These are phyloP conservation scores for Xylariaceae sp. DNA, from an alignment of 2,329 filamentous ascomycete species.

Conservation along the genomic window DNA sequence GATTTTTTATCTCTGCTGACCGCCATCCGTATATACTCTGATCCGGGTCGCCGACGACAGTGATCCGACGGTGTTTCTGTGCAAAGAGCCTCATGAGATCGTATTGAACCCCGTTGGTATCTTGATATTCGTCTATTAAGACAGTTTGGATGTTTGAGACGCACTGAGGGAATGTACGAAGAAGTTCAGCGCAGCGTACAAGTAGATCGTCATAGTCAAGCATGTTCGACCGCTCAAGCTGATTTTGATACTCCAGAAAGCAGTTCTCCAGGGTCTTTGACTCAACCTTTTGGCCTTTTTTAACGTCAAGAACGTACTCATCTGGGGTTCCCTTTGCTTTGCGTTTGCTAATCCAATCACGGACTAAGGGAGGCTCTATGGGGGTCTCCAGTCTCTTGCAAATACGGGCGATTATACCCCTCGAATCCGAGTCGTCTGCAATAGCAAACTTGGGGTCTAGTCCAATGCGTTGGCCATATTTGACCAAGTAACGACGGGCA, in stretches of 20 bases:
- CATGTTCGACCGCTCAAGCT: slow-evolving; percentile 71
- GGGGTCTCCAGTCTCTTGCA: slow-evolving; percentile 66
- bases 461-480: slow-evolving; percentile 81
- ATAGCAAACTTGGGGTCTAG: slow-evolving; percentile 83
- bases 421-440: slow-evolving; percentile 76
- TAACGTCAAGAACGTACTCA: slow-evolving; percentile 41
- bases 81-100: slow-evolving; percentile 89
- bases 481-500: slow-evolving; percentile 74
- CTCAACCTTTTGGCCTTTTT: slow-evolving; percentile 39
- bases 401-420: slow-evolving; percentile 75
- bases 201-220: slow-evolving; percentile 94
- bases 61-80: slow-evolving; percentile 68
- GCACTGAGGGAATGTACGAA: slow-evolving; percentile 69
- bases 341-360: slow-evolving; percentile 68
- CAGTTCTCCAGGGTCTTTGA: slow-evolving; percentile 60
- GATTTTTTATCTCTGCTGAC: slow-evolving; percentile 85
- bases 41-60: slow-evolving; percentile 92
- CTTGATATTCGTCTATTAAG: slow-evolving; percentile 95
- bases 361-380: slow-evolving; percentile 67
- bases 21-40: slow-evolving; percentile 98
- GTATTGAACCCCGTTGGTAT: slow-evolving; percentile 93
- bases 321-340: slow-evolving; percentile 53
- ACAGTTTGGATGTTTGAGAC: slow-evolving; percentile 88
- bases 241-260: slow-evolving; percentile 73
- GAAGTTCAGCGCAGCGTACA: slow-evolving; percentile 73